Percentiles rank a stretch among this genome's conserved stretches.
Conservation (phyloP, 2,329 filamentous ascomycete species). For the Fusarium marasasianum region DNA sequence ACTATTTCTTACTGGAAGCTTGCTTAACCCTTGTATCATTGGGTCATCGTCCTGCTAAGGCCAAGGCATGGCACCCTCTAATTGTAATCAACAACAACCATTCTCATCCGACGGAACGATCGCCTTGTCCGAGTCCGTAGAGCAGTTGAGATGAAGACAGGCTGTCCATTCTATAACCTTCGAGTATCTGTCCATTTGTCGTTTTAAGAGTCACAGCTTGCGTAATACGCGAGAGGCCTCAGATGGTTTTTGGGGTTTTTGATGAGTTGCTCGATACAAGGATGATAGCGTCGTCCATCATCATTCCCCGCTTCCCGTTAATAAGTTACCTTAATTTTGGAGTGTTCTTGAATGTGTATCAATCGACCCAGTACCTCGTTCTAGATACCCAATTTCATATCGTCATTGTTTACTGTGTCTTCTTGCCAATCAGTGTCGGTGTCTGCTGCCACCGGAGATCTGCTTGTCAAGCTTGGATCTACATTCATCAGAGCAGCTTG, state of each 20-base stretch:
- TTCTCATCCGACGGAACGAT: background rate
- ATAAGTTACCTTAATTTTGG: conserved; percentile 7
- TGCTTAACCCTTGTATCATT: background rate
- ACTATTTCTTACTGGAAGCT: background rate
- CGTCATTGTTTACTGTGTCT: background rate
- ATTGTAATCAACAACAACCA: background rate
- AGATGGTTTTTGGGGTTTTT: conserved; percentile 10
- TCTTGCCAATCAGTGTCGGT: conserved; percentile 27
- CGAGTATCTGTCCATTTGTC: background rate
- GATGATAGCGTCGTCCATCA: conserved; percentile 10
- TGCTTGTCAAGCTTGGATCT: background rate
- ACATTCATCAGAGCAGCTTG: background rate
- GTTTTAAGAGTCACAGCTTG: conserved; percentile 37
- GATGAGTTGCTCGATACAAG: conserved; percentile 18
- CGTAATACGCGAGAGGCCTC: conserved; percentile 39
- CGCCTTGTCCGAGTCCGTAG: background rate
- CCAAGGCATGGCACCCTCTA: background rate
- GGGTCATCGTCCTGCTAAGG: conserved; percentile 3
- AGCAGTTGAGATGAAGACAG: conserved; percentile 11
- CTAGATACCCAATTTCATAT: background rate
- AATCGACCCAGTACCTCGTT: background rate
- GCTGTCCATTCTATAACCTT: conserved; percentile 6
- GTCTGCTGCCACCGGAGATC: conserved; percentile 1
- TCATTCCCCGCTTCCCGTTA: conserved; percentile 19
- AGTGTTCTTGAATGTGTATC: conserved; percentile 1